phyloP scores from a whole-genome alignment of 1,139 yeast species.

The Blastobotrys capitulatus region DNA sequence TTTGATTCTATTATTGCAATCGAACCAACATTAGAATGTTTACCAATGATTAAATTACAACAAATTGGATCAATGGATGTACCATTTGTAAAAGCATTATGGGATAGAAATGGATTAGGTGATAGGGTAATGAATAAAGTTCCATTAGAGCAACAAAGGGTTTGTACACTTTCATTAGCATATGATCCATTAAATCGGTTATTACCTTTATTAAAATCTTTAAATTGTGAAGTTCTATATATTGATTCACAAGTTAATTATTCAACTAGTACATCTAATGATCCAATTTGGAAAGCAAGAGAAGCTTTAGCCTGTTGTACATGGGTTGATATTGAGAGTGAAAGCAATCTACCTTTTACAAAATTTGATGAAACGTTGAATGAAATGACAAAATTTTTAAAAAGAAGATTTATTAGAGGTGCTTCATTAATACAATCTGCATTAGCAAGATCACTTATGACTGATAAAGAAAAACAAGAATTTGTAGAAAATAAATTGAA shows the following conservation, averaged over 20 bases:
- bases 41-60: too few relatives aligned
- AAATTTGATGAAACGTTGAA: neutral
- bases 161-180: neutral
- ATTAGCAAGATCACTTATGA: neutral
- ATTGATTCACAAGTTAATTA: neutral
- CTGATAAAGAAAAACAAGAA: neutral
- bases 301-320: neutral
- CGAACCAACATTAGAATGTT: neutral
- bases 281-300: neutral
- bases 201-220: neutral
- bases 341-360: neutral
- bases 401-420: neutral
- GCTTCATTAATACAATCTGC: neutral
- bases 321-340: neutral
- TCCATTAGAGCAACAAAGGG: neutral
- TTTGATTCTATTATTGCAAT: neutral
- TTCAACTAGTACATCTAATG: too few relatives aligned
- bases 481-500: neutral
- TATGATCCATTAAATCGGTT: neutral
- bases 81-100: too few relatives aligned
- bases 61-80: too few relatives aligned
- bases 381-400: neutral
- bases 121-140: neutral
- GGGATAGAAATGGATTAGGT: too few relatives aligned
- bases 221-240: neutral